Conservation (phyloP, 2,329 filamentous ascomycete genomes). For the Diaporthe sp. region DNA sequence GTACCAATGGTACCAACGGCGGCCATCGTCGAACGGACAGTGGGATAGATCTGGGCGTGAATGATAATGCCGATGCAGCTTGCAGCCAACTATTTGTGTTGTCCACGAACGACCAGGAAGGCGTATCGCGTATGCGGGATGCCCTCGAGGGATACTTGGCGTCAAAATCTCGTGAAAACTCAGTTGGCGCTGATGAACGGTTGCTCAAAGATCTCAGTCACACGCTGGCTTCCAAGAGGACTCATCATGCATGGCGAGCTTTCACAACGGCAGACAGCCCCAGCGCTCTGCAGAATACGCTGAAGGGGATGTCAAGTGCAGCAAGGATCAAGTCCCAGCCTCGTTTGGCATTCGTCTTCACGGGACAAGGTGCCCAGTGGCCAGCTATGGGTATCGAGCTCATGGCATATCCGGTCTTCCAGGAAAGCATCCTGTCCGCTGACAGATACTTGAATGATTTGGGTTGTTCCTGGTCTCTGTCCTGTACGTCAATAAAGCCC, state of each 20-base stretch:
- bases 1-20: background rate
- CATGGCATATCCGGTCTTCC: slow-evolving; percentile 37
- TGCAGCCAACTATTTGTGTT: slow-evolving; percentile 34
- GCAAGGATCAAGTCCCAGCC: slow-evolving; percentile 32
- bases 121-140: slow-evolving; percentile 25
- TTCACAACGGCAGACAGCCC: slow-evolving; percentile 28
- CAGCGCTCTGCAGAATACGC: background rate
- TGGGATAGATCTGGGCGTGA: slow-evolving; percentile 19
- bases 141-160: slow-evolving; percentile 23
- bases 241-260: slow-evolving; percentile 32
- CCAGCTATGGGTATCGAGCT: slow-evolving; percentile 45
- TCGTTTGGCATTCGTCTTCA: slow-evolving; percentile 40
- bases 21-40: slow-evolving; percentile 18
- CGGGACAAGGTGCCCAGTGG: slow-evolving; percentile 45
- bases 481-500: slow-evolving; percentile 24
- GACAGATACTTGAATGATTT: slow-evolving; percentile 37
- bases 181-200: background rate
- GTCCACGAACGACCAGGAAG: slow-evolving; percentile 35
- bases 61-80: background rate
- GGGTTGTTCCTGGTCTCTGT: slow-evolving; percentile 37
- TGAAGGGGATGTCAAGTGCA: slow-evolving; percentile 3
- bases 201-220: slow-evolving; percentile 31
- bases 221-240: slow-evolving; percentile 32
- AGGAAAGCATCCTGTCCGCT: slow-evolving; percentile 36
- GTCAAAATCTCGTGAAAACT: background rate